These are phyloP conservation scores for Morella rubra DNA, from an alignment of 306 rosid species.

Conservation along the genomic window DNA sequence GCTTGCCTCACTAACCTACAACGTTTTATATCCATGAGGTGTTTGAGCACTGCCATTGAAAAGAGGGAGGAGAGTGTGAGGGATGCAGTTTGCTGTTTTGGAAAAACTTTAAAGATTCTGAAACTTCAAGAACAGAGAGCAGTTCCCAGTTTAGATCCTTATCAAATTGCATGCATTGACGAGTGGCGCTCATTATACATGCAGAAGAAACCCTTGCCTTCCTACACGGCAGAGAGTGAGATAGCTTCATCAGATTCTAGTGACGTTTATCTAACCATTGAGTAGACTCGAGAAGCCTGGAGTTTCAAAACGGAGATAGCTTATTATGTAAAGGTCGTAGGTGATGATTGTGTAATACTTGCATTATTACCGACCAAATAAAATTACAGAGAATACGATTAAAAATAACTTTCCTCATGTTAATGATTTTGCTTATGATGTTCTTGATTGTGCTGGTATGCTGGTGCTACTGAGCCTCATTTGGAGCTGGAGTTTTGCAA, in stretches of 20 bases:
- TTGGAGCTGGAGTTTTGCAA: too few relatives aligned
- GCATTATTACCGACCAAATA: too few relatives aligned
- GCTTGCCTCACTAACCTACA: constrained; percentile 74
- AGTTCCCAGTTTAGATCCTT: constrained; percentile 34
- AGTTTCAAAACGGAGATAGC: background rate
- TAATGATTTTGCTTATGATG: too few relatives aligned
- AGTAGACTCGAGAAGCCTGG: constrained; percentile 11
- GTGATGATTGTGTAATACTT: too few relatives aligned
- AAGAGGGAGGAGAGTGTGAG: constrained; percentile 65
- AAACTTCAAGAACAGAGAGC: constrained; percentile 46
- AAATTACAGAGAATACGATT: too few relatives aligned
- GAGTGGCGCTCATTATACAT: constrained; percentile 64
- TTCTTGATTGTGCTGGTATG: too few relatives aligned
- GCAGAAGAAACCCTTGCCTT: constrained; percentile 22
- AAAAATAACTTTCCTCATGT: too few relatives aligned
- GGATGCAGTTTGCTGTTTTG: constrained; percentile 56
- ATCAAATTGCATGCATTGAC: constrained; percentile 45
- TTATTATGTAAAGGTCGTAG: background rate
- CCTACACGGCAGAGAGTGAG: constrained; percentile 28
- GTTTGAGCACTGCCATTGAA: constrained; percentile 59
- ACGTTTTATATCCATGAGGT: constrained; percentile 40
- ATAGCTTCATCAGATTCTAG: constrained; percentile 25
- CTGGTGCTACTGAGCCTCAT: too few relatives aligned
- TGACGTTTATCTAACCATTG: constrained; percentile 39
- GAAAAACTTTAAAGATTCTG: constrained; percentile 60